phyloP scores from a whole-genome alignment of 2,329 filamentous ascomycete species.

The Alternaria ventricosa region DNA sequence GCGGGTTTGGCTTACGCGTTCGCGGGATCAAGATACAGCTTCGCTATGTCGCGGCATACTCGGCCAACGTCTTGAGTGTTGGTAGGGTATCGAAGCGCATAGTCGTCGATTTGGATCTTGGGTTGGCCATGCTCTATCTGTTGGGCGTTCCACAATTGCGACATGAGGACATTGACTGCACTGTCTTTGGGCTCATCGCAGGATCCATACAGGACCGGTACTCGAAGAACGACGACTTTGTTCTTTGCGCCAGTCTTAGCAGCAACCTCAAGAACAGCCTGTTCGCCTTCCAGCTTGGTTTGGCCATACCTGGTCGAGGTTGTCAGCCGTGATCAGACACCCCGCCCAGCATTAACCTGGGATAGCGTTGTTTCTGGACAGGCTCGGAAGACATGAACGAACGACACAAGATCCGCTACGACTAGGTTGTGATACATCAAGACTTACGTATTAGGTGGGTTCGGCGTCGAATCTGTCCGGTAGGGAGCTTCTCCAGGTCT shows the following conservation, averaged over 20 bases:
- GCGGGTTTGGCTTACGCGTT: conserved; percentile 31
- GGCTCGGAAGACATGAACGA: background rate
- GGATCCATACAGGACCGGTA: conserved; percentile 85
- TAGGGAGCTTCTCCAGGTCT: conserved; percentile 83
- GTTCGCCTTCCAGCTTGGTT: conserved; percentile 74
- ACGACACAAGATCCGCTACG: background rate
- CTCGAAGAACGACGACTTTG: conserved; percentile 69
- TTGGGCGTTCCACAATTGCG: conserved; percentile 76
- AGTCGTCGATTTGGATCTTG: conserved; percentile 80
- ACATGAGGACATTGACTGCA: conserved; percentile 82
- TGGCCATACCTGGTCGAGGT: conserved; percentile 63
- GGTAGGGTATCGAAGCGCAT: conserved; percentile 83
- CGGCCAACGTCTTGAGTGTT: conserved; percentile 87
- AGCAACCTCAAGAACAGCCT: conserved; percentile 71
- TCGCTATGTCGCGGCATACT: conserved; percentile 76
- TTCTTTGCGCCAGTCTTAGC: conserved; percentile 20
- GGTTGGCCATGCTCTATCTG: conserved; percentile 57
- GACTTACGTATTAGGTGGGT: conserved; percentile 71
- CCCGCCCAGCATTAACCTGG: background rate
- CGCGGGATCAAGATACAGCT: conserved; percentile 62
- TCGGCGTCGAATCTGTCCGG: conserved; percentile 66
- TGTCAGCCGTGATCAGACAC: background rate
- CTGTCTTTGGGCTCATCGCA: conserved; percentile 72
- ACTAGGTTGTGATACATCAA: background rate
- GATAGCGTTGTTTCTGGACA: background rate